Evolutionary conservation across 768 basidiomycete genomes (phyloP), one percentile per base, ranked within the genome.

Genomic region (Boletus rubropictus): DNA sequence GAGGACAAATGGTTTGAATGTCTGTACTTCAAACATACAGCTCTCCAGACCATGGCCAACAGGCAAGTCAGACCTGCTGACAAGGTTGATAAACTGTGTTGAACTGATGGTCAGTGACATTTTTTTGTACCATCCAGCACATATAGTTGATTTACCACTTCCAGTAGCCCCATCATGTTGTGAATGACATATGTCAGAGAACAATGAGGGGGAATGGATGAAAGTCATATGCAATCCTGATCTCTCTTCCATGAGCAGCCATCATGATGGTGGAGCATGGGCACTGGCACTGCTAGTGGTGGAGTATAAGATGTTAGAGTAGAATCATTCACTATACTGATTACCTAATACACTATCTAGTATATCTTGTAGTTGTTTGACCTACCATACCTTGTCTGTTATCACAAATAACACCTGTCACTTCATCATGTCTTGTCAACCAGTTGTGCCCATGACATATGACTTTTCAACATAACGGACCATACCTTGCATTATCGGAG

Each of bases 31-130:
- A 35, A 59, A 65, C 0, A 80, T 82, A 51, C 76, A 80, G 14
- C 79, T 81, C 44, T 73, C 64, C 25, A 79, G 63, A 4, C 70
- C 69, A 5, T 55, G 59, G 18, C 78, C 77, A 12, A 80, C 70
- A 12, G 64, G 64, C 18, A 81, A 55, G 33, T 66, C 57, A 7
- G 76, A 76, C 10, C 75, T 76, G 53, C 78, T 80, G 39, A 71
- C 64, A 5, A 71, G 55, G 51, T 80, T 80, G 58, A 80, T 75
- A 45, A 81, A 79, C 80, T 80, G 50, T 20, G 2, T n/a, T 7
- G 15, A 15, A 38, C 7, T 37, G 24, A 41, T 15, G 39, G 5
- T 59, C 40, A 56, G 49, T 38, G 12, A 43, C 29, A 8, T 10
- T 7, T 33, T 17, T 15, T 7, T n/a, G n/a, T n/a, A n/a, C 9